Base-by-base conservation (phyloP, 176 grass and related monocot species). In the Triticum turgidum region DNA sequence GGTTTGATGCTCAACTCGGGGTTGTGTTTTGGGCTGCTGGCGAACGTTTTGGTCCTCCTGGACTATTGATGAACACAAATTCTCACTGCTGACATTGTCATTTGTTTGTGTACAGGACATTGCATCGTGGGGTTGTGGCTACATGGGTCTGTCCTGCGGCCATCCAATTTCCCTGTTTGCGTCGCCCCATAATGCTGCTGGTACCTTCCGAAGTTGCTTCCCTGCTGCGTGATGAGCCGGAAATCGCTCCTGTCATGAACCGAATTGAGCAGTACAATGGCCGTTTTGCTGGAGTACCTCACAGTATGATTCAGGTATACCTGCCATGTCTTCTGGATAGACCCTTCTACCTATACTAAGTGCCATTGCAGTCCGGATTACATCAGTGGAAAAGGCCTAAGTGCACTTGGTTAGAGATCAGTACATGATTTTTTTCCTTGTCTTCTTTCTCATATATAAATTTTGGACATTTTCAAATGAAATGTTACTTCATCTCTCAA, bases 121-220 rank as follows among this genome's bases (percentile, higher is more conserved):
- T 90, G 88, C 76, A 90, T 90, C 49, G 20, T 90, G 39, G 71
- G 84, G 29, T 77, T 85, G 11, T 90, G 88, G 84, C 71, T 82
- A 22, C 71, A 83, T 14, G 71, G 79, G 54, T 83, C 64, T 17
- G 84, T 68, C 72, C 84, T 52, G 65, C 45, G 27, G 14, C 79
- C 88, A 56, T 90, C 84, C 52, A 34, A 65, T 32, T 86, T 84
- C 15, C 88, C 88, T 30, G 61, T 78, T 56, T 90, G 88, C 41
- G 54, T 42, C 73, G 79, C 21, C 29, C 12, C 1, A 86, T 86
- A 90, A 90, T 84, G 72, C 65, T 86, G 49, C 73, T 86, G 20
- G 85, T 90, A 73, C 84, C 84, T 72, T 61, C 88, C 73, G 79
- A 80, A 42, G 77, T 5, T 86, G 79, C 79, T 70, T 42, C 75